A percentile compares a stretch with the other conserved stretches of the same genome.
Evolutionary conservation across 805 yeast genomes (phyloP).

Genomic region (Hanseniaspora nectarophila): DNA sequence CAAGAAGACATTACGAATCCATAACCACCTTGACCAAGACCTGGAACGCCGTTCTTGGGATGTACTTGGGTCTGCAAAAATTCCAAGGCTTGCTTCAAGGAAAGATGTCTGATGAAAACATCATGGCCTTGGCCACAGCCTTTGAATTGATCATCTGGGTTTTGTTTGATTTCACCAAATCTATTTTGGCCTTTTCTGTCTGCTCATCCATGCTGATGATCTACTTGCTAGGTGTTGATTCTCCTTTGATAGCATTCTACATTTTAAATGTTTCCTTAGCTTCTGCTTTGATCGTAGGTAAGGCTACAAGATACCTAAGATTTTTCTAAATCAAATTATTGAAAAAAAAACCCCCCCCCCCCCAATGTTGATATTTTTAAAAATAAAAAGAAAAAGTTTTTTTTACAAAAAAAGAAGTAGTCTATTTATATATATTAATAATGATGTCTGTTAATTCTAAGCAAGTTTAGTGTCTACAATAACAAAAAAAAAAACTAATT

Average conservation of each 20-base stretch:
- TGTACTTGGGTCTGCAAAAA: conserved; percentile 56
- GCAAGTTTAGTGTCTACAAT: too few relatives aligned
- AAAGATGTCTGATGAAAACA: background rate
- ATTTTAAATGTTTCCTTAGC: conserved; percentile 47
- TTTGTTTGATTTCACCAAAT: conserved; percentile 46
- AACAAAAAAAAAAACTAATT: background rate
- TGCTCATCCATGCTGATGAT: background rate
- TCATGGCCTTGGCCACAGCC: conserved; percentile 42
- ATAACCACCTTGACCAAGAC: conserved; percentile 29
- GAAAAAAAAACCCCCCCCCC: too few relatives aligned
- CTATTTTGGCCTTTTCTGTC: conserved; percentile 31
- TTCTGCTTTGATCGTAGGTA: conserved; percentile 56
- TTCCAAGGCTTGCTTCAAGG: conserved; percentile 21
- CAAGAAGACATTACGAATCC: conserved; percentile 15
- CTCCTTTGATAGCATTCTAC: conserved; percentile 19
- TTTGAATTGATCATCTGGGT: conserved; percentile 57
- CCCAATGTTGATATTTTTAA: too few relatives aligned
- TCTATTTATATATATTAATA: too few relatives aligned
- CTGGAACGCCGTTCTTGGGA: conserved; percentile 54
- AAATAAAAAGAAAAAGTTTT: background rate
- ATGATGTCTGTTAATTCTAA: too few relatives aligned
- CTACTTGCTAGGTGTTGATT: background rate
- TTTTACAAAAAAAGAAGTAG: too few relatives aligned
- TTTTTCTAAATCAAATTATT: conserved; percentile 4
- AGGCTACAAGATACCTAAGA: conserved; percentile 44